Conservation (phyloP, 2,329 filamentous ascomycete species). For the Penicillium sp. region DNA sequence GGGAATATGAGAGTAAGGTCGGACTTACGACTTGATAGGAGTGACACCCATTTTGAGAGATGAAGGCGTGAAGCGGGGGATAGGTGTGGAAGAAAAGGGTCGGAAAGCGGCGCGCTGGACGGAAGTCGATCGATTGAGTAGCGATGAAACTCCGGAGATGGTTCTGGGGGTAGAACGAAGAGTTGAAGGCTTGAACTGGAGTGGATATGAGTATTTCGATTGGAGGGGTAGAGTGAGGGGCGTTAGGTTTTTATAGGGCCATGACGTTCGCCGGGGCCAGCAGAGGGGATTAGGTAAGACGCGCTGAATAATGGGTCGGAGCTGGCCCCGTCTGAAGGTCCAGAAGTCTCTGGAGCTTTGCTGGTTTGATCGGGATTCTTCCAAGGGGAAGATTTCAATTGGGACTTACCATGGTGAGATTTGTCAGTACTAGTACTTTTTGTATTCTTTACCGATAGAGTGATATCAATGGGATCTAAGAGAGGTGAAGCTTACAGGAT, state of each 20-base stretch:
- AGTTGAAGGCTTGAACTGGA: slow-evolving; percentile 14
- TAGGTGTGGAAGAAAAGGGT: slow-evolving; percentile 14
- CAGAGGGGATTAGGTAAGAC: slow-evolving; percentile 18
- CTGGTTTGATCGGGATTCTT: not conserved
- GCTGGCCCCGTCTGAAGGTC: not conserved
- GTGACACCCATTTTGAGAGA: slow-evolving; percentile 22
- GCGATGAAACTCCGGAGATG: slow-evolving; percentile 9
- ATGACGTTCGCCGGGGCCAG: slow-evolving; percentile 23
- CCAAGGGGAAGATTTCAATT: not conserved
- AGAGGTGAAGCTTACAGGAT: slow-evolving; percentile 18
- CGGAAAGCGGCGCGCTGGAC: slow-evolving; percentile 5
- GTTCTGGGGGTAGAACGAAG: slow-evolving; percentile 5
- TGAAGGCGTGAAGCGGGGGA: slow-evolving; percentile 15
- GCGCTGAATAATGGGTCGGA: slow-evolving; percentile 22
- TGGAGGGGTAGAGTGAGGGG: slow-evolving; percentile 16
- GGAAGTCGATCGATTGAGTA: slow-evolving; percentile 28
- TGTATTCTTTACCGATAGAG: not conserved
- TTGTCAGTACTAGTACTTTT: not conserved
- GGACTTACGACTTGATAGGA: slow-evolving; percentile 23
- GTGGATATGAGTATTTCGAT: slow-evolving; percentile 4
- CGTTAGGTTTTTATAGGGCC: slow-evolving; percentile 23
- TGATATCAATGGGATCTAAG: slow-evolving; percentile 5
- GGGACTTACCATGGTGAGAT: slow-evolving; percentile 19
- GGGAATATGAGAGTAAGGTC: too few species aligned
- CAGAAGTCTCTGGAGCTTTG: slow-evolving; percentile 1